A percentile compares a stretch with the other conserved stretches of the same genome.
Evolutionary conservation across 768 basidiomycete genomes (phyloP).

Genomic region (Lanmaoa rubissima): DNA sequence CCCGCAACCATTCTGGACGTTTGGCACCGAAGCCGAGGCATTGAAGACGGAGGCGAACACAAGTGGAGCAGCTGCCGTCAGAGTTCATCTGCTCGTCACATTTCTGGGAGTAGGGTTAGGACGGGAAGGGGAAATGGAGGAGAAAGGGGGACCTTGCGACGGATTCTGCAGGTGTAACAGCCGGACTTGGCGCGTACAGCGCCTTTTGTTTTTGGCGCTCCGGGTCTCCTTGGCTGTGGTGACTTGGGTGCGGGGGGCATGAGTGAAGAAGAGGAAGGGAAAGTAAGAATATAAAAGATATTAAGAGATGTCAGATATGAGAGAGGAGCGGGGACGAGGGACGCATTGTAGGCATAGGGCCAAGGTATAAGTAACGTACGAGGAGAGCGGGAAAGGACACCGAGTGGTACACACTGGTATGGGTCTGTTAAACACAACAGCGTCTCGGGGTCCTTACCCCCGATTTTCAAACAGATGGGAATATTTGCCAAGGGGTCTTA

Average conservation of each 20-base stretch:
- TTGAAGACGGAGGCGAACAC: slow-evolving; percentile 75
- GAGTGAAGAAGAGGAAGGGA: background rate
- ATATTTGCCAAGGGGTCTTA: slow-evolving; percentile 12
- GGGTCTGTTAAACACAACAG: background rate
- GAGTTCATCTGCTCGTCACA: slow-evolving; percentile 73
- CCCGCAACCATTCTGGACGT: slow-evolving; percentile 82
- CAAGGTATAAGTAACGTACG: slow-evolving; percentile 34
- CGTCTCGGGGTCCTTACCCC: slow-evolving; percentile 25
- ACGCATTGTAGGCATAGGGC: slow-evolving; percentile 23
- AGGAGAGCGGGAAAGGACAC: slow-evolving; percentile 1
- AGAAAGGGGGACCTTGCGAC: slow-evolving; percentile 65
- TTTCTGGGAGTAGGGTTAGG: slow-evolving; percentile 51
- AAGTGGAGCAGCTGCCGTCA: slow-evolving; percentile 69
- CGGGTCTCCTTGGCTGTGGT: slow-evolving; percentile 40
- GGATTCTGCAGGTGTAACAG: slow-evolving; percentile 85
- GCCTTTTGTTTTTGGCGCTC: slow-evolving; percentile 73
- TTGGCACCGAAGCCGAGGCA: slow-evolving; percentile 85
- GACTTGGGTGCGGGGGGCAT: slow-evolving; percentile 43
- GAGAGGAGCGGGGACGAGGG: slow-evolving; percentile 11
- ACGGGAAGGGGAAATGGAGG: background rate
- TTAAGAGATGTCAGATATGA: background rate
- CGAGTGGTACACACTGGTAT: too few relatives aligned
- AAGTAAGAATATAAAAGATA: background rate
- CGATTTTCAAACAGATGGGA: slow-evolving; percentile 21
- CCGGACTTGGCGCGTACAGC: slow-evolving; percentile 84